Base-by-base conservation (phyloP, 2,329 filamentous ascomycete genomes). In the Pleurostoma richardsiae region DNA sequence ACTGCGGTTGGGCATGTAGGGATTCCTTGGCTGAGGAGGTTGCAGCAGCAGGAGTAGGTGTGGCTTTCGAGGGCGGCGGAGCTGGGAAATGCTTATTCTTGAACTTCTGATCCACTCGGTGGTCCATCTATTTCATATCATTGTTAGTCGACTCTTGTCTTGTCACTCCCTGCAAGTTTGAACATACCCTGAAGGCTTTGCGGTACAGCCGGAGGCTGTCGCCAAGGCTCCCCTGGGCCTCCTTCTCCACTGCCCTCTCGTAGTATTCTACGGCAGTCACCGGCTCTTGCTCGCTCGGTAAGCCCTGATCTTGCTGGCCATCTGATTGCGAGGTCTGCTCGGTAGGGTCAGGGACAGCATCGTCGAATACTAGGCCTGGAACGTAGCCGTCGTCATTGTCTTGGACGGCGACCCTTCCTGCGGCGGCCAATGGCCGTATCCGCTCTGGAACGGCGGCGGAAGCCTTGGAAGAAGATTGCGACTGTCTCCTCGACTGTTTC, bases 131-230 rank as follows among this genome's bases (percentile, higher is more conserved):
- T 6, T 47, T 11, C 0, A 7, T 19, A 31, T 4, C 4, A 4
- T 8, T 36, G 39, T 52, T 30, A 50, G 50, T 19, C 19, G 19
- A 19, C 19, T 19, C 19, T 19, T 19, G 19, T 19, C 19, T 19
- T 19, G 19, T 19, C 19, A 19, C 19, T 19, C 19, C n/a, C 33
- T 36, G n/a, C 33, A 8, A 36, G n/a, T 36, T 8, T 10, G 30
- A 4, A 59, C 75, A 49, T 68, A 92, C 89, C 63, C 86, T 83
- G 64, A 95, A 97, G 1, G 94, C 94, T 64, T 86, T 90, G 41
- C 94, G 82, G 65, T 99, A 99, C 43, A 95, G 77, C 54, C 80
- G 82, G 46, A 99, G 65, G 61, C 92, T 97, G 52, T 97, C 92
- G 4, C 91, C 90, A 43, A 97, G 74, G 52, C 82, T 94, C 1